Base-by-base conservation (phyloP, 257 asterid genomes). In the Rhazya stricta region DNA sequence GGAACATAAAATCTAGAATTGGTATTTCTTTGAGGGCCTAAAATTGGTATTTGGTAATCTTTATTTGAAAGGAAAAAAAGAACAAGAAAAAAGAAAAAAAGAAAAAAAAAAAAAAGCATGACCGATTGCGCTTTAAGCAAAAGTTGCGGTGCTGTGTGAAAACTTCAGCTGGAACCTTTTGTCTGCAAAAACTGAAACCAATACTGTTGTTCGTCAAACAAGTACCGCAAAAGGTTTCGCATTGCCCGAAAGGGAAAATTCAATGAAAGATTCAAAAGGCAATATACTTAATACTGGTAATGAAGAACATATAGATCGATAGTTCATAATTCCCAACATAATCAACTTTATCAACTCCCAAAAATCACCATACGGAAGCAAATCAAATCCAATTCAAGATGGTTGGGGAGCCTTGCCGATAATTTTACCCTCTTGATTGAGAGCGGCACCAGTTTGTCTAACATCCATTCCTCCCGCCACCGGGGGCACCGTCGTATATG, bases 341-440 rank as follows among this genome's bases (percentile, higher is more conserved):
- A 39, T 56, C 56, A 61, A 53, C 66, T 62, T 36, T 71, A 53
- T 27, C 21, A 7, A 39, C 13, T 45, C n/a, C 39, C 32, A 71
- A 8, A 48, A 50, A 34, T 2, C 41, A 54, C 16, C 67, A 10
- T 60, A 43, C 27, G 5, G 9, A 21, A 60, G 27, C 6, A 76
- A 57, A 29, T 3, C 4, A 21, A 1, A 10, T 42, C 15, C 29
- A 21, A 48, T 25, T 67, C n/a, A 56, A 12, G 68, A 61, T 21
- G 54, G 13, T 32, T 42, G 78, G 11, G 72, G 53, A 66, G 75
- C 48, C 77, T 69, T 81, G 66, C 54, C 67, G 4, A 75, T 16
- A 60, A 76, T 30, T 72, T 74, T 82, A 30, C 85, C 83, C 23
- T 82, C 84, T 18, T 67, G 80, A 74, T 69, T 73, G 58, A 74